Evolutionary conservation across 2,329 filamentous ascomycete species (phyloP).

Genomic region (Xylariaceae sp.): DNA sequence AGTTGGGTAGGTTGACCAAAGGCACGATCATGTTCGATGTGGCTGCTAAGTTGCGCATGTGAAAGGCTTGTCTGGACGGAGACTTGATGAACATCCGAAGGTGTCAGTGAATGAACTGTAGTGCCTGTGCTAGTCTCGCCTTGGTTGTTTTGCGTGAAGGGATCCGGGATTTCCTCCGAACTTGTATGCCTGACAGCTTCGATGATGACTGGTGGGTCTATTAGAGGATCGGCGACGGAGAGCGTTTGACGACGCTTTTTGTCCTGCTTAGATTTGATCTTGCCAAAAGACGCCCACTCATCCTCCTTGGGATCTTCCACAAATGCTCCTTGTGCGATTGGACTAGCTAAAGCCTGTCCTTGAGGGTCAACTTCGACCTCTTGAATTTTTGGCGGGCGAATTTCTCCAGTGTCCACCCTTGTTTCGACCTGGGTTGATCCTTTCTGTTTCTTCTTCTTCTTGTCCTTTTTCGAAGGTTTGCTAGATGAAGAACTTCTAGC

Average conservation of each 20-base stretch:
- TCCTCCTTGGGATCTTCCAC: slow-evolving; percentile 13
- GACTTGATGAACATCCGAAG: too few species aligned
- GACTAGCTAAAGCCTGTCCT: not conserved
- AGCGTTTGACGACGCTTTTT: slow-evolving; percentile 26
- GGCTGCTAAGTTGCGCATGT: slow-evolving; percentile 11
- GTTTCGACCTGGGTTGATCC: slow-evolving; percentile 1
- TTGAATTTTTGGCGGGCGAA: slow-evolving; percentile 15
- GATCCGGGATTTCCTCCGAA: not conserved
- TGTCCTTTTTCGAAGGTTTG: slow-evolving; percentile 36
- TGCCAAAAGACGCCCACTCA: slow-evolving; percentile 20
- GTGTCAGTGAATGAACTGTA: too few species aligned
- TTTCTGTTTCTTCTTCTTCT: slow-evolving; percentile 31
- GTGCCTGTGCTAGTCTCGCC: not conserved
- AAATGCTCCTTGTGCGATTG: slow-evolving; percentile 5
- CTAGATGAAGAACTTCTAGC: slow-evolving; percentile 12
- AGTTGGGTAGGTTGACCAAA: slow-evolving; percentile 8
- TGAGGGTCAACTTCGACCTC: slow-evolving; percentile 9
- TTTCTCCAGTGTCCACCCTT: slow-evolving; percentile 16
- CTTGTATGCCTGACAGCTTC: too few species aligned
- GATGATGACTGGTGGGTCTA: too few species aligned
- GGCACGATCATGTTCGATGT: slow-evolving; percentile 8
- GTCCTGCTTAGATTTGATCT: slow-evolving; percentile 34
- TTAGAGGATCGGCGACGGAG: not conserved
- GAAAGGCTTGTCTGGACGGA: not conserved
- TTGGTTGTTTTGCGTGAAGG: not conserved